Evolutionary conservation across 2,329 filamentous ascomycete species (phyloP).

Genomic region (Xylaria sp.): DNA sequence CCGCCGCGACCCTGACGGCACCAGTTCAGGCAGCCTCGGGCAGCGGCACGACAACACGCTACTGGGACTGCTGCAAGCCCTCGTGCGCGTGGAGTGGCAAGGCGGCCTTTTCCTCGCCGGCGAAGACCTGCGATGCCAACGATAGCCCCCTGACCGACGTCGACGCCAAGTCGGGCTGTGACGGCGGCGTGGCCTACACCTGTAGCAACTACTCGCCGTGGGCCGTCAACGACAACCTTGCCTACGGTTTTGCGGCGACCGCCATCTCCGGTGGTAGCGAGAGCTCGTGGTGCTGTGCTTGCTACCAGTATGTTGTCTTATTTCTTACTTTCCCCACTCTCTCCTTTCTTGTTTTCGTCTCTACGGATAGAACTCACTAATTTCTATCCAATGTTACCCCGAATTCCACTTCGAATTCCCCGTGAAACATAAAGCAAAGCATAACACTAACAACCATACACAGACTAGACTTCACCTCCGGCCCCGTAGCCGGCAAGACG

Average conservation of each 20-base stretch:
- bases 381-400: too few species aligned
- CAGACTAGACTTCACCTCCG: slow-evolving; percentile 44
- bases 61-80: slow-evolving; percentile 63
- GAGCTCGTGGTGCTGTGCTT: slow-evolving; percentile 59
- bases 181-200: slow-evolving; percentile 56
- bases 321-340: background rate
- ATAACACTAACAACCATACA: background rate
- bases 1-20: slow-evolving; percentile 16
- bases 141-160: slow-evolving; percentile 52
- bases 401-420: too few species aligned
- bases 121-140: slow-evolving; percentile 51
- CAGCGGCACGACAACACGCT: slow-evolving; percentile 41
- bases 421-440: too few species aligned
- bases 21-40: slow-evolving; percentile 29
- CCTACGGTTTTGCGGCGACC: slow-evolving; percentile 63
- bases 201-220: slow-evolving; percentile 60
- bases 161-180: slow-evolving; percentile 52
- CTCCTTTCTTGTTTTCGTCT: background rate
- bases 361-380: background rate
- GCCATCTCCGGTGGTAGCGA: slow-evolving; percentile 53
- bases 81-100: slow-evolving; percentile 59
- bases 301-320: slow-evolving; percentile 52
- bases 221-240: slow-evolving; percentile 54
- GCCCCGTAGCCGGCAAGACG: slow-evolving; percentile 56
- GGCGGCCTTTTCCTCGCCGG: slow-evolving; percentile 48